Evolutionary conservation across 345 rosid species (phyloP), one percentile per base, ranked within the genome.

Genomic region (Brassica napus): DNA sequence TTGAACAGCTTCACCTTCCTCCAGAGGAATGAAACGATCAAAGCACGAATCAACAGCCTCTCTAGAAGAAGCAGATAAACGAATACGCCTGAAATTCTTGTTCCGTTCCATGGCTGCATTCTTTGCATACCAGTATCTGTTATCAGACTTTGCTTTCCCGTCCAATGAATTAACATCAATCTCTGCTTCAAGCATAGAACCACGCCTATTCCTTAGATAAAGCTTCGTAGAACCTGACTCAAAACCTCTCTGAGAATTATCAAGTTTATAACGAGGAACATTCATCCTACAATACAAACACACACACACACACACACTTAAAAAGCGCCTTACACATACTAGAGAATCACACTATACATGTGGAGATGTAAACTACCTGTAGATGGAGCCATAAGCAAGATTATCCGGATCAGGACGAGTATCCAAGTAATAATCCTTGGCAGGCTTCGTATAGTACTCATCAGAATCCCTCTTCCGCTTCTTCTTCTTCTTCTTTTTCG

Each of bases 81-180:
- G 91, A 28, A 85, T 67, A 6, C 85, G 96, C 83, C 85, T 89
- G 55, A 91, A 86, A 69, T 82, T 89, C 82, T 82, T 90, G 69
- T 86, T 86, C 3, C 86, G 85, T 72, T 91, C 94, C 47, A 93
- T 66, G 52, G 93, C 96, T 7, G 90, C 90, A 80, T 89, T 78
- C 79, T 89, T 93, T 0, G 93, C 77, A 75, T 93, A 91, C 97
- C 98, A 95, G 81, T 93, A 95, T 18, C 99, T 88, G 63, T 87
- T 92, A 82, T 82, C 84, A 42, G 95, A 86, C 82, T 88, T 93
- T 39, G 88, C 77, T 81, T 85, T 87, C 55, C 74, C 68, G 23
- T 95, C 94, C 88, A 88, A 78, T 21, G 86, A 85, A 80, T 87
- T 91, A 81, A 84, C 75, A 83, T 95, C 99, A 49, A 72, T 83